These are phyloP conservation scores for Candida sanyaensis DNA, from an alignment of 1,139 yeast genomes.

Conservation along the genomic window DNA sequence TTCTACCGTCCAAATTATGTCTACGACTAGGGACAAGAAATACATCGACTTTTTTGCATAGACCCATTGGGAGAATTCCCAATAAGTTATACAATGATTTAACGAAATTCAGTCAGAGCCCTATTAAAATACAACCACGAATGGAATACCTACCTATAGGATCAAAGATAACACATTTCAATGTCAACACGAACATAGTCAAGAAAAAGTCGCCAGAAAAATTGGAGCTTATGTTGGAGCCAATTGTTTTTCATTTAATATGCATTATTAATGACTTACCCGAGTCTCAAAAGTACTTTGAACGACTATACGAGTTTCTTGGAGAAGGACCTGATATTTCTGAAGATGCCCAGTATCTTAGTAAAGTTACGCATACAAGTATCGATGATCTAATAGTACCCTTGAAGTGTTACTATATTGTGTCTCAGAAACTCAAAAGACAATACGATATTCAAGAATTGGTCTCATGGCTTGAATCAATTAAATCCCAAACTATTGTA, in stretches of 20 bases:
- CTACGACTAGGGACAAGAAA: constrained; percentile 1
- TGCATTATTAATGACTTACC: constrained; percentile 6
- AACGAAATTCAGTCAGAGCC: constrained; percentile 9
- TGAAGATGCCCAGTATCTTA: background rate
- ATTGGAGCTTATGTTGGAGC: constrained; percentile 11
- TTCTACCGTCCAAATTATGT: background rate
- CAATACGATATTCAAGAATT: constrained; percentile 16
- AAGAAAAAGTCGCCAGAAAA: constrained; percentile 10
- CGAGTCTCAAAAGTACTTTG: background rate
- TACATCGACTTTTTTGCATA: constrained; percentile 9
- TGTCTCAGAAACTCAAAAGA: constrained; percentile 6
- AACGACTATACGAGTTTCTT: background rate
- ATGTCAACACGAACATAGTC: constrained; percentile 3
- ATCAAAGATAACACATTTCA: constrained; percentile 2
- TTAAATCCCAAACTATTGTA: constrained; percentile 26
- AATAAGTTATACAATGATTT: constrained; percentile 10
- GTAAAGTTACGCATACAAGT: background rate
- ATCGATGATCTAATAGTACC: background rate
- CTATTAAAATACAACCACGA: constrained; percentile 12
- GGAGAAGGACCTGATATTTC: background rate
- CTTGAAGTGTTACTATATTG: constrained; percentile 10
- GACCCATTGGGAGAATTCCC: constrained; percentile 13
- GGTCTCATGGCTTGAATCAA: constrained; percentile 30
- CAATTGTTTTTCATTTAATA: constrained; percentile 13
- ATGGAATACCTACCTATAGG: constrained; percentile 12